Conservation (phyloP, 495 filamentous ascomycete genomes). For the Annulohypoxylon bovei region DNA sequence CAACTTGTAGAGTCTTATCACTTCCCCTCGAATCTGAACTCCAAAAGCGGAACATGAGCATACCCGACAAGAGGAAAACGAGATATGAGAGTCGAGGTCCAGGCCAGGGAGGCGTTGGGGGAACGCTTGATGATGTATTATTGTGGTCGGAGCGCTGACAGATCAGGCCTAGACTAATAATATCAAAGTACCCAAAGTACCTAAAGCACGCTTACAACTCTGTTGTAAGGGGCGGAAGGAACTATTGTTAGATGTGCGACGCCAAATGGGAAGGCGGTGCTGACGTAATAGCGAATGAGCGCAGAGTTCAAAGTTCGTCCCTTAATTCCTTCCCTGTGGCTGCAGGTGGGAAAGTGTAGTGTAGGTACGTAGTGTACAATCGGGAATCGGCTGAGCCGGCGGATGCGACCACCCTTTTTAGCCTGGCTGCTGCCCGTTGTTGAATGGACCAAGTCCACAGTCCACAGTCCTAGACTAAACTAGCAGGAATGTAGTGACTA, state of each 20-base stretch:
- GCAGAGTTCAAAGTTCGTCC: constrained; percentile 16
- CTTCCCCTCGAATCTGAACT: constrained; percentile 59
- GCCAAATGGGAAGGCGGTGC: constrained; percentile 46
- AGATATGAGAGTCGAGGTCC: background rate
- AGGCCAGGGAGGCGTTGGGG: constrained; percentile 9
- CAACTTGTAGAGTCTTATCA: constrained; percentile 52
- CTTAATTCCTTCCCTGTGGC: constrained; percentile 28
- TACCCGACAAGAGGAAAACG: constrained; percentile 40
- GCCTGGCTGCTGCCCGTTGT: constrained; percentile 23
- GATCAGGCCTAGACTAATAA: constrained; percentile 21
- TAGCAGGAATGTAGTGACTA: constrained; percentile 21
- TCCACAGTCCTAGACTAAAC: constrained; percentile 10
- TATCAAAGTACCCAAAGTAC: background rate
- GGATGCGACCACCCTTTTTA: constrained; percentile 38
- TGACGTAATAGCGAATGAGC: constrained; percentile 52
- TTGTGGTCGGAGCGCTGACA: constrained; percentile 21
- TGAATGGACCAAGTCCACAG: constrained; percentile 32
- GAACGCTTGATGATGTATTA: constrained; percentile 10
- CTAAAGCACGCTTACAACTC: constrained; percentile 5
- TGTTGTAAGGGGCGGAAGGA: constrained; percentile 21
- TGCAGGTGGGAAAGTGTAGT: constrained; percentile 34
- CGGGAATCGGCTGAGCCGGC: constrained; percentile 44
- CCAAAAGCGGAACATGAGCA: constrained; percentile 63
- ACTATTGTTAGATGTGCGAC: constrained; percentile 41
- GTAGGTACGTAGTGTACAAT: constrained; percentile 41